Percentiles rank a stretch among this genome's conserved stretches.
phyloP scores from a whole-genome alignment of 345 rosid genomes.

The Salix caprea region DNA sequence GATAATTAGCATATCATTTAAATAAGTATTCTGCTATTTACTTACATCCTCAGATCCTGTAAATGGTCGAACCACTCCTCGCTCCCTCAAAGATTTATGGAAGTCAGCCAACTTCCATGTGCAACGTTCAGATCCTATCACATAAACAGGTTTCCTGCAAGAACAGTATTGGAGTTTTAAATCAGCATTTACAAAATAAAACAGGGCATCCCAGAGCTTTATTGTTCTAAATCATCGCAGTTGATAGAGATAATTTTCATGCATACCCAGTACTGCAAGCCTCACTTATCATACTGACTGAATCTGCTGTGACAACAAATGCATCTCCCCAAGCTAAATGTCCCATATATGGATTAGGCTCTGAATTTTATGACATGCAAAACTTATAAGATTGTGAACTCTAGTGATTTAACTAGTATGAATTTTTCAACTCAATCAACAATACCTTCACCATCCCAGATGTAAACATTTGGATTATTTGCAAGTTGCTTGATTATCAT shows the following conservation, averaged over 20 bases:
- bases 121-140: slow-evolving; percentile 77
- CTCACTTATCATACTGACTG: slow-evolving; percentile 88
- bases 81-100: slow-evolving; percentile 74
- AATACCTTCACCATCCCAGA: slow-evolving; percentile 91
- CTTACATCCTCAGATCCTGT: slow-evolving; percentile 94
- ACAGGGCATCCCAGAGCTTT: neutral
- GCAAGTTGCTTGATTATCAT: slow-evolving; percentile 62
- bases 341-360: slow-evolving; percentile 86
- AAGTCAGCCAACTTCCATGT: slow-evolving; percentile 86
- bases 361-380: slow-evolving; percentile 38
- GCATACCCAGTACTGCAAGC: slow-evolving; percentile 96
- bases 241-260: neutral
- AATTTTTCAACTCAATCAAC: neutral
- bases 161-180: neutral
- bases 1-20: neutral
- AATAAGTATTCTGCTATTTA: neutral
- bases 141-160: slow-evolving; percentile 87
- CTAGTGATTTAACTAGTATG: neutral
- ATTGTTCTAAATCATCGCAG: neutral
- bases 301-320: slow-evolving; percentile 90
- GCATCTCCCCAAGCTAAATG: slow-evolving; percentile 99
- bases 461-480: slow-evolving; percentile 72
- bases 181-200: slow-evolving; percentile 1
- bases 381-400: slow-evolving; percentile 12
- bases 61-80: slow-evolving; percentile 80